Evolutionary conservation across 306 rosid genomes (phyloP).

Genomic region (Rosa lucieae): DNA sequence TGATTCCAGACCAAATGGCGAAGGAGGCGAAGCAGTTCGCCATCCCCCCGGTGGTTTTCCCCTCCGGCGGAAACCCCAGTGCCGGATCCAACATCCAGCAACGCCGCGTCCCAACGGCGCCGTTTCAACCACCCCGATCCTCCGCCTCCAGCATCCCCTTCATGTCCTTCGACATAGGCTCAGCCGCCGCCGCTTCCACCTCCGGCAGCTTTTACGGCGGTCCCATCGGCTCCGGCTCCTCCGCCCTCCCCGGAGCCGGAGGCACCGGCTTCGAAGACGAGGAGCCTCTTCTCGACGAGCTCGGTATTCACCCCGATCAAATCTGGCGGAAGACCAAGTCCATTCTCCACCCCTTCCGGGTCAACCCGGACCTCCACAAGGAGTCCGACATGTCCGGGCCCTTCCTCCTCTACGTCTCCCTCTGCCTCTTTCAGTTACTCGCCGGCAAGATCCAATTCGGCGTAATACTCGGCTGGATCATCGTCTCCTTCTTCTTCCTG

Average conservation of each 20-base stretch:
- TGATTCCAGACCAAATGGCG: slow-evolving; percentile 30
- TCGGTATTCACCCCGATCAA: slow-evolving; percentile 96
- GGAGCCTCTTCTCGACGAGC: slow-evolving; percentile 93
- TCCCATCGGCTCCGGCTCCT: slow-evolving; percentile 36
- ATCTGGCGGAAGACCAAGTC: slow-evolving; percentile 88
- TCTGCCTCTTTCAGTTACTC: slow-evolving; percentile 83
- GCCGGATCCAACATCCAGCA: slow-evolving; percentile 51
- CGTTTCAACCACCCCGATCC: slow-evolving; percentile 71
- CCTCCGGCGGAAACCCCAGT: slow-evolving; percentile 66
- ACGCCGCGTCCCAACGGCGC: slow-evolving; percentile 73
- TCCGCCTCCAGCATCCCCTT: slow-evolving; percentile 73
- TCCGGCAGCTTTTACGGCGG: slow-evolving; percentile 55
- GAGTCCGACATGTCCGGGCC: slow-evolving; percentile 94
- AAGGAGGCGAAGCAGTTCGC: slow-evolving; percentile 67
- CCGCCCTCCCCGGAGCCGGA: slow-evolving; percentile 27
- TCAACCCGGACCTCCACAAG: slow-evolving; percentile 61
- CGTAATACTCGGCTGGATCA: slow-evolving; percentile 93
- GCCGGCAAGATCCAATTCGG: slow-evolving; percentile 96
- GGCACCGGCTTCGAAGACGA: slow-evolving; percentile 71
- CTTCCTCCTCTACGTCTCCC: slow-evolving; percentile 74
- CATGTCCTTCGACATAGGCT: slow-evolving; percentile 88
- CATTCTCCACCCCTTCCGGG: slow-evolving; percentile 73
- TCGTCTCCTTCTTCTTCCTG: slow-evolving; percentile 75
- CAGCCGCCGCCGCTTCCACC: slow-evolving; percentile 67
- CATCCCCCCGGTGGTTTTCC: slow-evolving; percentile 89